These are phyloP conservation scores for Aquanectria penicillioides DNA, from an alignment of 2,329 filamentous ascomycete species.

Conservation along the genomic window DNA sequence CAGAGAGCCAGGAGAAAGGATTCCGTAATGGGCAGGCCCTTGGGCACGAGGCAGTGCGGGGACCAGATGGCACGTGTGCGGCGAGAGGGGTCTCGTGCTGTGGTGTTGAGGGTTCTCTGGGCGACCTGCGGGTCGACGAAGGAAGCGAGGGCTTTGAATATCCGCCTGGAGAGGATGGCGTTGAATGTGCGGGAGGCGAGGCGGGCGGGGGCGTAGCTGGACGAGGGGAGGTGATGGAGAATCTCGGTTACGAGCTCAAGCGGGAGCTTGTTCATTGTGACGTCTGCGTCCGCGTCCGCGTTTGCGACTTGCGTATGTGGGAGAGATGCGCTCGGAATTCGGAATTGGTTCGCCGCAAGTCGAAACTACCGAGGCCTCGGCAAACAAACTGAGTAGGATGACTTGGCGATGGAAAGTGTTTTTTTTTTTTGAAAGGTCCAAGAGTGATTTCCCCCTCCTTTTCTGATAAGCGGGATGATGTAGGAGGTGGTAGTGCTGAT, in stretches of 20 bases:
- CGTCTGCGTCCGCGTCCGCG: not conserved
- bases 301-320: not conserved
- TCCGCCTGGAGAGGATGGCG: constrained; percentile 39
- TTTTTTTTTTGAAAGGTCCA: no score
- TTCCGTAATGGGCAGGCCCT: constrained; percentile 40
- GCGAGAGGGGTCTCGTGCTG: constrained; percentile 34
- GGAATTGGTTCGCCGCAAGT: no score
- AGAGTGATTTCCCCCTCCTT: no score
- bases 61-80: constrained; percentile 48
- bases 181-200: constrained; percentile 48
- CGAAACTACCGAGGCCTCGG: no score
- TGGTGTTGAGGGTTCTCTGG: constrained; percentile 32
- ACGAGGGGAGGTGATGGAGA: constrained; percentile 37
- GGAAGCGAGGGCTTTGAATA: constrained; percentile 42
- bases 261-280: constrained; percentile 45
- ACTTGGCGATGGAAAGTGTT: not conserved
- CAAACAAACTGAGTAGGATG: no score
- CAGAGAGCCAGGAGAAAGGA: constrained; percentile 47
- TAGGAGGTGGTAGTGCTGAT: no score
- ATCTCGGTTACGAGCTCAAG: constrained; percentile 45
- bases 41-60: constrained; percentile 47
- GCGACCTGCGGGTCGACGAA: constrained; percentile 44
- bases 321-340: not conserved
- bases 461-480: no score
- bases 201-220: constrained; percentile 39